A percentile compares a stretch with the other conserved stretches of the same genome.
Evolutionary conservation across 164 flowering plant species (phyloP).

Genomic region (Protea cynaroides): DNA sequence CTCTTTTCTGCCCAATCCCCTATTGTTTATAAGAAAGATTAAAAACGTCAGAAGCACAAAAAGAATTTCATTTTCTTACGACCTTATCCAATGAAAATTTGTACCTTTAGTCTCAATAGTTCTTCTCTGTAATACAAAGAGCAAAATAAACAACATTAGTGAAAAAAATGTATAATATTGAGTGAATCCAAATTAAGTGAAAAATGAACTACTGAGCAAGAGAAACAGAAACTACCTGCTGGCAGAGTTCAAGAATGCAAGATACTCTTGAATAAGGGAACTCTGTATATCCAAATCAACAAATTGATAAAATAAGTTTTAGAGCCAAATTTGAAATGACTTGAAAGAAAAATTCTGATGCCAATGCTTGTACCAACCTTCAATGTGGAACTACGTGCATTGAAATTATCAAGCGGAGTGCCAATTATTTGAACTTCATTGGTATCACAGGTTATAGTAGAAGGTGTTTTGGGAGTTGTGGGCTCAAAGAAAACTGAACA

Average conservation of each 20-base stretch:
- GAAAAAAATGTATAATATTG: background rate
- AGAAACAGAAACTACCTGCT: slow-evolving; percentile 45
- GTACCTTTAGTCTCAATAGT: slow-evolving; percentile 62
- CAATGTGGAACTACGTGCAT: slow-evolving; percentile 41
- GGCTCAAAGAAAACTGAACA: slow-evolving; percentile 27
- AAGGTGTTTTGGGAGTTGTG: slow-evolving; percentile 40
- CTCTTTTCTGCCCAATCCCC: slow-evolving; percentile 86
- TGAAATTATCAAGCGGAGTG: slow-evolving; percentile 64
- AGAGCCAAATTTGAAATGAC: background rate
- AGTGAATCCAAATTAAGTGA: background rate
- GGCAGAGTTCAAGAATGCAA: slow-evolving; percentile 73
- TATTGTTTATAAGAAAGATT: slow-evolving; percentile 13
- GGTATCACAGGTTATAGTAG: slow-evolving; percentile 11
- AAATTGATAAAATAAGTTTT: background rate
- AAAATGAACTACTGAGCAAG: background rate
- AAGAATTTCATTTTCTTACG: no score
- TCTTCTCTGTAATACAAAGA: slow-evolving; percentile 55
- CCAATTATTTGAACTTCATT: slow-evolving; percentile 10
- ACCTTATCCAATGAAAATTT: background rate
- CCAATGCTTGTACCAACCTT: slow-evolving; percentile 42
- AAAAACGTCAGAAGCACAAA: background rate
- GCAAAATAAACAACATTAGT: background rate
- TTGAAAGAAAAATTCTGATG: background rate
- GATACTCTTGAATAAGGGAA: slow-evolving; percentile 60
- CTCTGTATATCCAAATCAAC: slow-evolving; percentile 32